A percentile compares a stretch with the other conserved stretches of the same genome.
phyloP scores from a whole-genome alignment of 805 yeast species.

The Diddensiella santjacobensis region DNA sequence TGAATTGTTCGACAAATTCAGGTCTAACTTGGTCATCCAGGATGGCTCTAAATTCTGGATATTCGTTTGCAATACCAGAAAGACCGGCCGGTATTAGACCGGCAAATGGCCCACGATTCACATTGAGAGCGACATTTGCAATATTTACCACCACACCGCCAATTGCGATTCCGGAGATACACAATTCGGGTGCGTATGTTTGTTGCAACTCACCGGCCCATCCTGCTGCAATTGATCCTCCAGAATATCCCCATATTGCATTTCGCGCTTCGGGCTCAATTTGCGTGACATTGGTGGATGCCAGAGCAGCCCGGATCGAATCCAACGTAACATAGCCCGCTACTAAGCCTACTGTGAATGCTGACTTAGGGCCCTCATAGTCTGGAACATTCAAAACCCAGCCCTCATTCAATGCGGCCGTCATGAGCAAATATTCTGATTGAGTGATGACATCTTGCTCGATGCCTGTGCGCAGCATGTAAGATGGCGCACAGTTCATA shows the following conservation, averaged over 20 bases:
- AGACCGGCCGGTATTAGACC: slow-evolving; percentile 28
- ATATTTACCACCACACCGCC: slow-evolving; percentile 26
- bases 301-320: slow-evolving; percentile 27
- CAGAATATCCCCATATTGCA: slow-evolving; percentile 29
- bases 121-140: slow-evolving; percentile 13
- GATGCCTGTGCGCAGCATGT: slow-evolving; percentile 17
- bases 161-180: slow-evolving; percentile 26
- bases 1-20: not conserved
- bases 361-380: slow-evolving; percentile 21
- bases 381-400: slow-evolving; percentile 19
- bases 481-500: slow-evolving; percentile 27
- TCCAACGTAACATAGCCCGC: slow-evolving; percentile 31
- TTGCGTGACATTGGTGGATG: slow-evolving; percentile 14
- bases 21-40: not conserved
- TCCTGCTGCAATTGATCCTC: slow-evolving; percentile 29
- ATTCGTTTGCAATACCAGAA: slow-evolving; percentile 27
- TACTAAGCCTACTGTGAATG: slow-evolving; percentile 21
- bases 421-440: slow-evolving; percentile 9
- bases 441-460: slow-evolving; percentile 4
- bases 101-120: slow-evolving; percentile 24
- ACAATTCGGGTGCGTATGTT: slow-evolving; percentile 29
- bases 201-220: slow-evolving; percentile 29
- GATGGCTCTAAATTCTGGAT: slow-evolving; percentile 19
- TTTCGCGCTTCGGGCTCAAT: slow-evolving; percentile 17
- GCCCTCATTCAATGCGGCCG: slow-evolving; percentile 18